phyloP scores from a whole-genome alignment of 2,329 filamentous ascomycete genomes.

The Pseudocercospora pini-densiflorae region DNA sequence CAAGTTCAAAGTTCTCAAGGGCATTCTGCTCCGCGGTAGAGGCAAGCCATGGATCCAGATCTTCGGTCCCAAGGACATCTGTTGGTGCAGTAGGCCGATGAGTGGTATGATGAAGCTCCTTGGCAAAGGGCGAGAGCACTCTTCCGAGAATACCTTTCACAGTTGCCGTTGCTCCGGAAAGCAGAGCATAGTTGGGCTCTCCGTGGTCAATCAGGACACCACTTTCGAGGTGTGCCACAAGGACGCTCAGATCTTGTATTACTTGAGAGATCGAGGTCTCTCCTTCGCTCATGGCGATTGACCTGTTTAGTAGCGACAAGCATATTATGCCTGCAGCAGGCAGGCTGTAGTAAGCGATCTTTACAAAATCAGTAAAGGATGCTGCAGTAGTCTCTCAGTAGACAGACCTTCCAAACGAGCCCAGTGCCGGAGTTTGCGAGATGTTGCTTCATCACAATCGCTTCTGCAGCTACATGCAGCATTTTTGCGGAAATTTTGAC shows the following conservation, averaged over 20 bases:
- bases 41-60: slow-evolving; percentile 19
- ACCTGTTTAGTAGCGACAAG: slow-evolving; percentile 35
- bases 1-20: slow-evolving; percentile 36
- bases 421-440: slow-evolving; percentile 42
- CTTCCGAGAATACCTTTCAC: slow-evolving; percentile 37
- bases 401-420: slow-evolving; percentile 42
- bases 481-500: slow-evolving; percentile 37
- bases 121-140: slow-evolving; percentile 7
- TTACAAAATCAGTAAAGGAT: slow-evolving; percentile 11
- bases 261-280: slow-evolving; percentile 25
- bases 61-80: not conserved
- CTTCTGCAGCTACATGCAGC: slow-evolving; percentile 38
- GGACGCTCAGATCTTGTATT: slow-evolving; percentile 39
- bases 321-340: slow-evolving; percentile 43
- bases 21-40: slow-evolving; percentile 21
- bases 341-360: slow-evolving; percentile 43
- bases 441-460: slow-evolving; percentile 36
- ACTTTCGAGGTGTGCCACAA: slow-evolving; percentile 40
- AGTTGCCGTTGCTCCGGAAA: slow-evolving; percentile 36
- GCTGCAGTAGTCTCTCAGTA: not conserved
- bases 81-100: not conserved
- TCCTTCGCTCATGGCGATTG: slow-evolving; percentile 1
- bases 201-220: slow-evolving; percentile 35
- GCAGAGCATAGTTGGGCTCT: slow-evolving; percentile 39
- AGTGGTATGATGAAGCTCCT: slow-evolving; percentile 18